These are phyloP conservation scores for Gorgonomyces haynaldii DNA, from an alignment of 192 early-diverging fungal genomes.

Conservation along the genomic window DNA sequence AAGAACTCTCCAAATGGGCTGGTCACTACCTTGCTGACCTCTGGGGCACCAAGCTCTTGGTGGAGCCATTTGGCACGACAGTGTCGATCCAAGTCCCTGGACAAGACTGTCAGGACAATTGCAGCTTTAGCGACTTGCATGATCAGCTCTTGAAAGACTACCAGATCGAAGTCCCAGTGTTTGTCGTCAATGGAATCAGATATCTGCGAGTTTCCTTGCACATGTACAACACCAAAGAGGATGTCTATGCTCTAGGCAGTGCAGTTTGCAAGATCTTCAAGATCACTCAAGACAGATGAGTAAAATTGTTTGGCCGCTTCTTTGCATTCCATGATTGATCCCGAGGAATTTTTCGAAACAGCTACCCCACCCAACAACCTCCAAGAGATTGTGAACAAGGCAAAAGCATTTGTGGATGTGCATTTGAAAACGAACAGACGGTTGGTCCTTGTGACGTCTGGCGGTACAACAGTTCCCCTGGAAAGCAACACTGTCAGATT, in stretches of 20 bases:
- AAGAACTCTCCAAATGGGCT: conserved; percentile 12
- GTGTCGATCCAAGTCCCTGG: neutral
- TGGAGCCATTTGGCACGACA: neutral
- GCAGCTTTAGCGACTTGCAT: conserved; percentile 11
- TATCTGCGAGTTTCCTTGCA: conserved; percentile 23
- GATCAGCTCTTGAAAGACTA: conserved; percentile 13
- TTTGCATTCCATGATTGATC: neutral
- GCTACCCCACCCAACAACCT: conserved; percentile 56
- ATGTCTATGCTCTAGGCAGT: conserved; percentile 11
- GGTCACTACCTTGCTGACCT: conserved; percentile 10
- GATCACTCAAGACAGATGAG: too few species aligned
- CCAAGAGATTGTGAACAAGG: conserved; percentile 38
- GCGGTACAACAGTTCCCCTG: conserved; percentile 92
- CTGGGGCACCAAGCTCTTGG: conserved; percentile 20
- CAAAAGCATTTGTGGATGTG: conserved; percentile 29
- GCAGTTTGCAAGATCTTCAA: conserved; percentile 9
- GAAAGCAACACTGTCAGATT: conserved; percentile 96
- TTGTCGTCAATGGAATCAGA: conserved; percentile 14
- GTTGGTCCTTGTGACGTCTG: conserved; percentile 84
- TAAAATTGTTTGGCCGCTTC: too few species aligned
- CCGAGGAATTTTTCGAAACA: conserved; percentile 54
- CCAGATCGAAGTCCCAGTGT: conserved; percentile 26
- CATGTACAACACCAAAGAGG: conserved; percentile 24
- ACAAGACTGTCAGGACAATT: conserved; percentile 3
- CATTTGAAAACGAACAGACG: conserved; percentile 27